These are phyloP conservation scores for Annulohypoxylon moriforme DNA, from an alignment of 495 filamentous ascomycete species.

Conservation along the genomic window DNA sequence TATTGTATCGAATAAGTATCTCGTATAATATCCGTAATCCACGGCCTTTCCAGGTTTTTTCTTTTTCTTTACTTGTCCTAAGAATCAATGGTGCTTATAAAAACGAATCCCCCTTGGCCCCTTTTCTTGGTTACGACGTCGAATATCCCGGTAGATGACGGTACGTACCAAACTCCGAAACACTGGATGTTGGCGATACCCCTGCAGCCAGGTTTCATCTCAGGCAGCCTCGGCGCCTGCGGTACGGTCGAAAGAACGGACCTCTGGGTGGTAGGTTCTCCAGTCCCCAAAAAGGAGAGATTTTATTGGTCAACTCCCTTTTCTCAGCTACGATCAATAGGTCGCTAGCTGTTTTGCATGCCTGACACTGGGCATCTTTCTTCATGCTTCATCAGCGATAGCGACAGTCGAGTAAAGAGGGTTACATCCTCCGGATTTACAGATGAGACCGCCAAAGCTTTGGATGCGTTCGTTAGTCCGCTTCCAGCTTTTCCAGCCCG, in stretches of 20 bases:
- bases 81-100: background rate
- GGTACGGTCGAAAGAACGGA: slow-evolving; percentile 23
- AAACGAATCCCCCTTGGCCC: background rate
- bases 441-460: slow-evolving; percentile 38
- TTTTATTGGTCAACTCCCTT: slow-evolving; percentile 28
- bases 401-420: slow-evolving; percentile 17
- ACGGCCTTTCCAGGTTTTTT: background rate
- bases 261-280: slow-evolving; percentile 25
- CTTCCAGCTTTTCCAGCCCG: background rate
- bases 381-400: slow-evolving; percentile 29
- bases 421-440: slow-evolving; percentile 32
- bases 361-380: slow-evolving; percentile 22
- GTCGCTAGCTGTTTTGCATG: slow-evolving; percentile 39
- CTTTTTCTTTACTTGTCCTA: background rate
- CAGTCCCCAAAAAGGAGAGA: background rate
- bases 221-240: slow-evolving; percentile 32
- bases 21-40: background rate
- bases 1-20: background rate
- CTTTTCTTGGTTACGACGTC: background rate
- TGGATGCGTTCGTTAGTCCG: slow-evolving; percentile 15
- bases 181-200: slow-evolving; percentile 30
- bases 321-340: slow-evolving; percentile 4
- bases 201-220: slow-evolving; percentile 38
- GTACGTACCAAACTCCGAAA: slow-evolving; percentile 38
- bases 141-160: background rate